Evolutionary conservation across 768 basidiomycete genomes (phyloP).

Genomic region (Pulveroboletus sp.): DNA sequence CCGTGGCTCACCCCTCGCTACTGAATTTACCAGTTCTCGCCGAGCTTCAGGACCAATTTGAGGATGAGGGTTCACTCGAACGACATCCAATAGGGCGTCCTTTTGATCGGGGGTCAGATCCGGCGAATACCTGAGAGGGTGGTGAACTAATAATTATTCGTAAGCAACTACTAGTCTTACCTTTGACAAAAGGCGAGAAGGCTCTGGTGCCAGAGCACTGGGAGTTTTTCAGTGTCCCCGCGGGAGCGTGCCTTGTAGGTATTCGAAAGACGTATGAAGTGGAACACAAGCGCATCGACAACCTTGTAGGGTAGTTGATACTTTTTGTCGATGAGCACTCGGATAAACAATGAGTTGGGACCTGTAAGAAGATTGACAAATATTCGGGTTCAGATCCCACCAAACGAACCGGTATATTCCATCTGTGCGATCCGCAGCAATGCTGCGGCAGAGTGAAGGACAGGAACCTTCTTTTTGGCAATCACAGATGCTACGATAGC

Average conservation of each 20-base stretch:
- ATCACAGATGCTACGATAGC: constrained; percentile 91
- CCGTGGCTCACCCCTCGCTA: constrained; percentile 78
- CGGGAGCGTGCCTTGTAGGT: constrained; percentile 70
- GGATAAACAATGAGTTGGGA: constrained; percentile 94
- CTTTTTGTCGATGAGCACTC: constrained; percentile 95
- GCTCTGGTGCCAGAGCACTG: constrained; percentile 99
- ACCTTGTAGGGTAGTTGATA: constrained; percentile 97
- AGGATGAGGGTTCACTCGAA: constrained; percentile 78
- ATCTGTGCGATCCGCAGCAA: constrained; percentile 89
- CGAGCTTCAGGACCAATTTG: constrained; percentile 89
- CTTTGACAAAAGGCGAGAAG: constrained; percentile 91
- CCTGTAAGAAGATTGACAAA: constrained; percentile 36
- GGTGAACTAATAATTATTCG: constrained; percentile 1
- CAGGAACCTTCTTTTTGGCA: constrained; percentile 85
- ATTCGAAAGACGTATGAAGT: constrained; percentile 95
- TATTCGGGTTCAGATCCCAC: neutral
- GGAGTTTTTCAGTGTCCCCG: constrained; percentile 74
- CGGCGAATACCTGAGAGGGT: constrained; percentile 68
- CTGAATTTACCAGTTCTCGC: constrained; percentile 83
- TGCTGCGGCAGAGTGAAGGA: constrained; percentile 95
- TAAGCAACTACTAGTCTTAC: constrained; percentile 36
- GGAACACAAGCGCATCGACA: constrained; percentile 94
- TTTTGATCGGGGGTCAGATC: constrained; percentile 97
- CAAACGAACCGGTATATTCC: constrained; percentile 79
- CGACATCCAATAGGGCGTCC: constrained; percentile 91